Conservation (phyloP, 345 rosid genomes). For the Chamaenerion angustifolium region DNA sequence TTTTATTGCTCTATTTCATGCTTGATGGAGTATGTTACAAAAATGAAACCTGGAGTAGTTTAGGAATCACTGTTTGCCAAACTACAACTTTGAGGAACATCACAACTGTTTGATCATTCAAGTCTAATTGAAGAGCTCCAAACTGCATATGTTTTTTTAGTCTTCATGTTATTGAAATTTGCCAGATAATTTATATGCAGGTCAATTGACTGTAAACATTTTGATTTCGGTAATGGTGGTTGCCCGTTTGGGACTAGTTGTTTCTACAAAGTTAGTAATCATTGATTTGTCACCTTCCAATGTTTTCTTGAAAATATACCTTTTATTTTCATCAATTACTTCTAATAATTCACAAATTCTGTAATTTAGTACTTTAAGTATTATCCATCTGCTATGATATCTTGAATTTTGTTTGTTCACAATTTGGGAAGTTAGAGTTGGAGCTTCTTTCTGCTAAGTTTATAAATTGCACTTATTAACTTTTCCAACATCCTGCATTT, state of each 20-base stretch:
- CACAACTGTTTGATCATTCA: no score
- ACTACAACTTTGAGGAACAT: no score
- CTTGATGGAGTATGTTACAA: no score
- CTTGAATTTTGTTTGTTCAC: neutral
- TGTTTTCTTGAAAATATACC: no score
- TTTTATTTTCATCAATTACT: no score
- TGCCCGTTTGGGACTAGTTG: conserved; percentile 96
- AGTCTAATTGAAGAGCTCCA: no score
- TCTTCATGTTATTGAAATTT: neutral
- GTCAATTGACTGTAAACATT: conserved; percentile 87
- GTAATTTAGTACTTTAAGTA: no score
- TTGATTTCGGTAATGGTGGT: conserved; percentile 77
- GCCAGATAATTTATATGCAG: conserved; percentile 18
- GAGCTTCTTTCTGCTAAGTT: neutral
- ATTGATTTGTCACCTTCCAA: neutral
- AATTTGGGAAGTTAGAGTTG: neutral
- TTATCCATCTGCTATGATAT: no score
- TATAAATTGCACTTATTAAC: neutral
- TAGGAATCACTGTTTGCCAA: no score
- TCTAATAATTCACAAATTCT: no score
- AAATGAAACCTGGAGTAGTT: no score
- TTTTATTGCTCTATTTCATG: no score
- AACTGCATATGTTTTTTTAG: neutral
- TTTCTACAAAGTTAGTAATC: conserved; percentile 64
- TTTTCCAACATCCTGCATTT: conserved; percentile 9